A percentile compares a stretch with the other conserved stretches of the same genome.
Evolutionary conservation across 441 rosid species (phyloP).

Genomic region (Codiaeum variegatum): DNA sequence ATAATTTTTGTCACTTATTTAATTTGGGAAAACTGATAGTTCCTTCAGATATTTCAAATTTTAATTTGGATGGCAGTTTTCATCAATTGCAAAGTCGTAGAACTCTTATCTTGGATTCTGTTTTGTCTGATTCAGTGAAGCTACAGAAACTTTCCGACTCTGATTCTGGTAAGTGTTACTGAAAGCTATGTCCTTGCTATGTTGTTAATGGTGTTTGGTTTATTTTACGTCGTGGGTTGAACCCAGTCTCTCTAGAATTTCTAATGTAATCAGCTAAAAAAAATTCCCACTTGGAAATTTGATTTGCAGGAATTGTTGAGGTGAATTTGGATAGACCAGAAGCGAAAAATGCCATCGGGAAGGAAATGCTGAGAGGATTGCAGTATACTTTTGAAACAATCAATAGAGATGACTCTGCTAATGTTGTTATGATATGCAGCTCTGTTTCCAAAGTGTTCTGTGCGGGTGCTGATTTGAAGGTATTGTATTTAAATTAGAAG

Average conservation of each 20-base stretch:
- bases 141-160: conserved; percentile 52
- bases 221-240: background rate
- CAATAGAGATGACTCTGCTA: conserved; percentile 49
- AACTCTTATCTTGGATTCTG: conserved; percentile 64
- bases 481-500: conserved; percentile 15
- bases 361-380: conserved; percentile 66
- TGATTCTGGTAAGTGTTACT: conserved; percentile 54
- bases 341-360: conserved; percentile 70
- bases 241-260: background rate
- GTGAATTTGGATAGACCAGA: conserved; percentile 67
- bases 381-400: conserved; percentile 52
- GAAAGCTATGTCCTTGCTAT: background rate
- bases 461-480: conserved; percentile 97
- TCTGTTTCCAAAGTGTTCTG: conserved; percentile 75
- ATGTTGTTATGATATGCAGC: conserved; percentile 66
- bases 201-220: background rate
- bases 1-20: conserved; percentile 9
- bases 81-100: conserved; percentile 41
- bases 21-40: conserved; percentile 11
- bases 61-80: conserved; percentile 1
- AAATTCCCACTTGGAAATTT: background rate
- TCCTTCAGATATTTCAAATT: conserved; percentile 8
- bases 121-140: conserved; percentile 58
- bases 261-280: background rate
- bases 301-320: conserved; percentile 61